Evolutionary conservation across 2,329 filamentous ascomycete species (phyloP), one percentile per base, ranked within the genome.

Genomic region (Meredithiella fracta): DNA sequence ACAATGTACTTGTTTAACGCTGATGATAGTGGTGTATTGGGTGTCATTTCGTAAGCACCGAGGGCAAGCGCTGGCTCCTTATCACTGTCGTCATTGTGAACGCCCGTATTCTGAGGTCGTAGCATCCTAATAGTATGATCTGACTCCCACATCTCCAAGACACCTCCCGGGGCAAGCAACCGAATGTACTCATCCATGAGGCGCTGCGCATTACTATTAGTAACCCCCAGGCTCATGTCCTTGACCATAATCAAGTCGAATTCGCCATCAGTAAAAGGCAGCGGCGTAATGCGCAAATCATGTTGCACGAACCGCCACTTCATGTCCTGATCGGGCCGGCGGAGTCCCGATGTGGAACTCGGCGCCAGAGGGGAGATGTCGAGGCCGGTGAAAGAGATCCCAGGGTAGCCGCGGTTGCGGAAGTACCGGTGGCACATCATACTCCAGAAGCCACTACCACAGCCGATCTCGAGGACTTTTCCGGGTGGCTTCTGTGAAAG

Each of bases 171-270:
- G 61, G 77, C 81, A 37, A 95, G 72, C 11, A 94, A 70, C 17
- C 90, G 84, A 49, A 91, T 70, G 60, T 82, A 84, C 65, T 96
- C 88, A 61, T 86, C 83, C 58, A 81, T 72, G 25, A 78, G 66
- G 3, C 60, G 34, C 53, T 79, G 74, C 34, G 81, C 77, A 57
- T 78, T 72, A 47, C 78, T 70, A 25, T 78, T 77, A 6, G 83
- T 73, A n/a, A 79, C 69, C 22, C 72, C 77, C 60, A 92, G 73
- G 55, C 80, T 83, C 63, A 88, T 71, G 65, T 95, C 89, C 67
- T 95, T 95, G 64, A 87, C 76, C 73, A 95, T 88, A 63, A 97
- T 77, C 42, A 95, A 75, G 65, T 95, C 88, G 66, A 94, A 96
- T 62, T 90, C 83, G 37, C 77, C 82, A 59, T 87, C 79, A 1